phyloP scores from a whole-genome alignment of 495 filamentous ascomycete genomes.

The Hyaloscypha bicolor region DNA sequence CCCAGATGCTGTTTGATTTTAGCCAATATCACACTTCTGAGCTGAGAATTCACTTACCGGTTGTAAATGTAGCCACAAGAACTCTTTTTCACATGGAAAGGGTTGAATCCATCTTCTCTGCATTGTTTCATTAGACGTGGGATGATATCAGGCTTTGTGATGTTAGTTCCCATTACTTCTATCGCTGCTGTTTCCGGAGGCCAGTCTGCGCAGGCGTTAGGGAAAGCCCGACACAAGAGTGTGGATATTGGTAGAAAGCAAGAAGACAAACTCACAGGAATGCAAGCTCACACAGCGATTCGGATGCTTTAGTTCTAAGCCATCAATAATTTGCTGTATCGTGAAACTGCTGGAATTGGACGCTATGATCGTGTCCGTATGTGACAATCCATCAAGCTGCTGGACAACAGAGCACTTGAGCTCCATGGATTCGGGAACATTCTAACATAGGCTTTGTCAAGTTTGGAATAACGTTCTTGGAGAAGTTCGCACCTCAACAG shows the following conservation, averaged over 20 bases:
- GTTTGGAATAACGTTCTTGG: not conserved
- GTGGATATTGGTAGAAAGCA: not conserved
- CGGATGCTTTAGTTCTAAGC: slow-evolving; percentile 32
- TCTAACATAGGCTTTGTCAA: slow-evolving; percentile 27
- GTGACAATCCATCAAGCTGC: slow-evolving; percentile 37
- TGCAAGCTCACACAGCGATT: slow-evolving; percentile 39
- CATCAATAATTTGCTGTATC: slow-evolving; percentile 40
- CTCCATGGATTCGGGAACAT: slow-evolving; percentile 39
- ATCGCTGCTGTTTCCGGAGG: slow-evolving; percentile 45
- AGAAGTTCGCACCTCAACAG: slow-evolving; percentile 37
- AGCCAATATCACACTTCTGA: not conserved
- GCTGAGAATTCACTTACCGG: slow-evolving; percentile 28
- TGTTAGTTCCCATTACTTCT: slow-evolving; percentile 43
- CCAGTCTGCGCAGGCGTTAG: slow-evolving; percentile 35
- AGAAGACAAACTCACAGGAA: slow-evolving; percentile 36
- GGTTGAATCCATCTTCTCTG: slow-evolving; percentile 40
- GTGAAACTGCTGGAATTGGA: slow-evolving; percentile 46
- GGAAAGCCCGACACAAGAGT: too few species aligned
- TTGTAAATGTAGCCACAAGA: slow-evolving; percentile 47
- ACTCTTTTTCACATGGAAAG: slow-evolving; percentile 40
- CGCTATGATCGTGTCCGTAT: slow-evolving; percentile 37
- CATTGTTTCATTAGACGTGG: slow-evolving; percentile 33
- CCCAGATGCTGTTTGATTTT: slow-evolving; percentile 39
- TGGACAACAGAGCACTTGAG: slow-evolving; percentile 36
- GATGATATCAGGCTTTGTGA: slow-evolving; percentile 37